phyloP scores from a whole-genome alignment of 1,139 yeast genomes.

The Taiozyma sp. region DNA sequence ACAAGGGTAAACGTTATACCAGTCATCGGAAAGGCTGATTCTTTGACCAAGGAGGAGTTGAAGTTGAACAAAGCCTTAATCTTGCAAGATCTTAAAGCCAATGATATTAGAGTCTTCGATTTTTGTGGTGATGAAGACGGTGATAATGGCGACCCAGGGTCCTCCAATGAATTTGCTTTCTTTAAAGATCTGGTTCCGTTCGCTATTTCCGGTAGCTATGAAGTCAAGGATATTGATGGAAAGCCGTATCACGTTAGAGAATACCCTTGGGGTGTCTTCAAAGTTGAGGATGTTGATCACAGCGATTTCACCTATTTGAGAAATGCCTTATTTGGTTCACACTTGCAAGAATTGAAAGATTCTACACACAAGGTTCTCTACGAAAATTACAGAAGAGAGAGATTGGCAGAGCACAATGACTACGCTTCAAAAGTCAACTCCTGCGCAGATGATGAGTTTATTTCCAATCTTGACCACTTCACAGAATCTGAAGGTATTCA shows the following conservation, averaged over 20 bases:
- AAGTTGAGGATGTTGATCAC: slow-evolving; percentile 48
- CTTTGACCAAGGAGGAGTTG: slow-evolving; percentile 46
- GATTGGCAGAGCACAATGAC: slow-evolving; percentile 31
- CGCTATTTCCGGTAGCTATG: slow-evolving; percentile 42
- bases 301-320: slow-evolving; percentile 66
- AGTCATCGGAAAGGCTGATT: slow-evolving; percentile 53
- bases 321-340: slow-evolving; percentile 70
- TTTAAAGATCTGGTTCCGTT: slow-evolving; percentile 42
- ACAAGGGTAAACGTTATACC: slow-evolving; percentile 54
- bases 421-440: neutral
- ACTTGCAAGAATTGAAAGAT: slow-evolving; percentile 71
- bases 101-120: slow-evolving; percentile 46
- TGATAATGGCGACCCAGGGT: slow-evolving; percentile 25
- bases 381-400: slow-evolving; percentile 71
- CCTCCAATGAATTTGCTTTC: slow-evolving; percentile 11
- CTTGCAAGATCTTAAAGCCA: slow-evolving; percentile 37
- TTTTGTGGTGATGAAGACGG: slow-evolving; percentile 31
- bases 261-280: slow-evolving; percentile 42
- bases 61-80: slow-evolving; percentile 39
- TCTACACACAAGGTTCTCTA: slow-evolving; percentile 62
- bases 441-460: slow-evolving; percentile 2
- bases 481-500: neutral
- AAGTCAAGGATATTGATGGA: slow-evolving; percentile 26
- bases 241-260: slow-evolving; percentile 31
- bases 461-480: slow-evolving; percentile 3